Base-by-base conservation (phyloP, 202 grass and related monocot genomes). In the Carex arenaria region DNA sequence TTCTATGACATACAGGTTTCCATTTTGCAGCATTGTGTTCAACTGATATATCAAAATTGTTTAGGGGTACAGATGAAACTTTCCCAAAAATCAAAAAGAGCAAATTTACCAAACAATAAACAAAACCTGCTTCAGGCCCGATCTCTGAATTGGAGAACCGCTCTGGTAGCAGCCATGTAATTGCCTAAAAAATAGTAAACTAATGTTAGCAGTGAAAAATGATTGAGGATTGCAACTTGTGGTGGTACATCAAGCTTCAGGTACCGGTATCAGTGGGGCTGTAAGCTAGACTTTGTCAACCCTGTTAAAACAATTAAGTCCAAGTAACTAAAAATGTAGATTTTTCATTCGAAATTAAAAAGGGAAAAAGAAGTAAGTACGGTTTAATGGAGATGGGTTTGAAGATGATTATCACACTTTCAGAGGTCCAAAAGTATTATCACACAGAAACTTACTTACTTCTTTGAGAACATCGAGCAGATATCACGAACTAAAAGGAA, bases 81-180 rank as follows among this genome's bases (percentile, higher is more conserved):
- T 19, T 20, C 51, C 47, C 28, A 38, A 59, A 59, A 78, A n/a
- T 30, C 0, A 76, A 32, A 76, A 18, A 78, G 52, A 59, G 73
- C 73, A 78, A 78, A 78, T 78, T 78, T 78, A 78, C 52, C 73
- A 34, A 43, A 86, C 36, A 57, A 64, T 49, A 87, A 62, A 69
- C 43, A 53, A 20, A 30, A 98, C 96, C 91, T 98, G 96, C 96
- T 93, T 98, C 96, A 3, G 93, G 91, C 4, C 85, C 91, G 34
- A 99, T 99, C 83, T 99, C 91, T 2, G 93, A 99, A 85, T 95
- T 94, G 79, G 91, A 92, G 17, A 99, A 99, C 32, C 96, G 93
- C 78, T 99, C 96, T 0, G 96, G 93, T 7, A 99, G 96, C 80
- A 99, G 89, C 96, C 93, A 99, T 2, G 91, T 95, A 20, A 99